Base-by-base conservation (phyloP, 169 alveolate genomes). In the Eimeria brunetti region DNA sequence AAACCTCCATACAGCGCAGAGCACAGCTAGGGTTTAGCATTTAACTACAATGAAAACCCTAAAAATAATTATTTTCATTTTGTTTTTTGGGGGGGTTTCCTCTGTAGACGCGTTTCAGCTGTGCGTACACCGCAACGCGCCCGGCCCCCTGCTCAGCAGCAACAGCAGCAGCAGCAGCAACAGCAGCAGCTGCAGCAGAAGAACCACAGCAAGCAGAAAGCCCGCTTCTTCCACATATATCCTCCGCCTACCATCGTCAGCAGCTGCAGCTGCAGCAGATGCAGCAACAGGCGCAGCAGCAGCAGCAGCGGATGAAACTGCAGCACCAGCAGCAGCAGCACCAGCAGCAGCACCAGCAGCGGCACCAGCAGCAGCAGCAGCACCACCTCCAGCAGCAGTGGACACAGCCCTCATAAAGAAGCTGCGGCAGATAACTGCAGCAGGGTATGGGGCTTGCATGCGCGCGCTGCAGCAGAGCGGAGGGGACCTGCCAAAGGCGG, bases 381-480 rank as follows among this genome's bases (percentile, higher is more conserved):
- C 88, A 0, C 30, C 88, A 76, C 38, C 88, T 36, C 30, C 88
- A 76, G 53, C 62, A n/a, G 27, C 11, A 22, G 62, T 76, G 88
- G 88, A 76, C 24, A n/a, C 51, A 20, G 51, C 60, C 27, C 51
- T 76, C 11, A n/a, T 76, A 22, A 76, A 76, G 88, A 76, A 76
- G 60, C 62, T 76, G 60, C 41, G 88, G 60, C 88, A 76, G 60
- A 9, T 76, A 76, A 76, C 88, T 36, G 58, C 88, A 41, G 88
- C 88, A 36, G 88, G 88, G 3, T 76, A 76, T 46, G 88, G 88
- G 62, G 33, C 62, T 76, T 76, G 88, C 51, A n/a, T 76, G 18
- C 41, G 51, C 30, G 88, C 88, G 30, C 51, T 76, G 88, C 88
- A 76, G 60, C 60, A 76, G 7, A 76, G 88, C 49, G 60, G 51